Evolutionary conservation across 345 rosid genomes (phyloP).

Genomic region (Trapa bicornis): DNA sequence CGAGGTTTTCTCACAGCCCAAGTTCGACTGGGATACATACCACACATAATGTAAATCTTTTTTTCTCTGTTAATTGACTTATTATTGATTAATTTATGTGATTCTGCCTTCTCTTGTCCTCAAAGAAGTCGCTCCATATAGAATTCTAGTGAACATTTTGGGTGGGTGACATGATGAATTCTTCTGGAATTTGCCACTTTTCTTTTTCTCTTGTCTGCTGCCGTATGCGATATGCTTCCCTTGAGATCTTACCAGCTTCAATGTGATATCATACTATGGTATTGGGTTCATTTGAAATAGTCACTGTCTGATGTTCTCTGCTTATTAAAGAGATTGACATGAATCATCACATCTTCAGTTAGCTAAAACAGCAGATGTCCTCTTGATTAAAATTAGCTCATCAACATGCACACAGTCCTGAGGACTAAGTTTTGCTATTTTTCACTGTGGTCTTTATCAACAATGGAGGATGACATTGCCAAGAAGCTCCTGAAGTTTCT

Average conservation of each 20-base stretch:
- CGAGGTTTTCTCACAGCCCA: conserved; percentile 81
- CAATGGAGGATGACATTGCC: background rate
- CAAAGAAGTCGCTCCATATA: background rate
- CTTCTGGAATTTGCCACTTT: background rate
- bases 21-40: conserved; percentile 84
- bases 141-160: background rate
- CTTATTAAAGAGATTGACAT: background rate
- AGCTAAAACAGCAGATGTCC: background rate
- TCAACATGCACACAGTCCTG: background rate
- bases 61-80: conserved; percentile 10
- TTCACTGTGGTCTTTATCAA: background rate
- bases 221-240: background rate
- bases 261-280: background rate
- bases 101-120: background rate
- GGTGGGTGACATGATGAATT: background rate
- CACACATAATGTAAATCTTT: conserved; percentile 16
- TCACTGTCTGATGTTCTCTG: background rate
- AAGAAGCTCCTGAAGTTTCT: background rate
- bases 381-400: background rate
- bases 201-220: no score
- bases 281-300: background rate
- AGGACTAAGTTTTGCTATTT: no score
- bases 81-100: background rate
- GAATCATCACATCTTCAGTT: background rate
- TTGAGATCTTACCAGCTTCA: background rate